Base-by-base conservation (phyloP, 345 rosid genomes). In the Lumnitzera littorea region DNA sequence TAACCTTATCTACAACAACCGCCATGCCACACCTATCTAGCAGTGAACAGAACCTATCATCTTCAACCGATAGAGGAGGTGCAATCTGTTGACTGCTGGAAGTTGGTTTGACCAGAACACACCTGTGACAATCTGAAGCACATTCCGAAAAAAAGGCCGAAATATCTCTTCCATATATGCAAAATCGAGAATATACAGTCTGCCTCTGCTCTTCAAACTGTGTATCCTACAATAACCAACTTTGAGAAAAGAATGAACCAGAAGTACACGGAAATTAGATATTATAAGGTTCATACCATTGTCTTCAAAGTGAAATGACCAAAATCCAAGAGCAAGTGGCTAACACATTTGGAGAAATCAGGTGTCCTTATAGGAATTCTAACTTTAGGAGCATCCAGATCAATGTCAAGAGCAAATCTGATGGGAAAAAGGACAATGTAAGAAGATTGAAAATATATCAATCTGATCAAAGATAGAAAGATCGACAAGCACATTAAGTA, bases 331-430 rank as follows among this genome's bases (percentile, higher is more conserved):
- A 94, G 80, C 74, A 94, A 90, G 78, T 86, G 83, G 80, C 83
- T 74, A 58, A 80, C 89, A 65, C 87, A 84, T 62, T 76, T 80
- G 66, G 82, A 79, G 58, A 91, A 84, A 54, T 81, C 84, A 62
- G 53, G 27, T 68, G 78, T 67, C 76, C 83, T 86, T 73, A 94
- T 68, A 73, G 99, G 99, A 73, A 88, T 82, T 70, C 82, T 84
- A 65, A 94, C 89, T 80, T 88, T 94, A 43, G 99, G 99, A 75
- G 97, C 99, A 86, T 88, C 99, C 63, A 94, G 81, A 80, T 94
- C 97, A 70, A 94, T 88, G 72, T 94, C 97, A 60, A 94, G 95
- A 68, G 99, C 90, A 76, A 94, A 94, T 68, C 99, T 94, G 83
- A 58, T 36, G 58, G 72, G 65, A 68, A 51, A 59, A 74, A 73